Evolutionary conservation across 441 rosid genomes (phyloP), one percentile per base, ranked within the genome.

Genomic region (Eruca vesicaria): DNA sequence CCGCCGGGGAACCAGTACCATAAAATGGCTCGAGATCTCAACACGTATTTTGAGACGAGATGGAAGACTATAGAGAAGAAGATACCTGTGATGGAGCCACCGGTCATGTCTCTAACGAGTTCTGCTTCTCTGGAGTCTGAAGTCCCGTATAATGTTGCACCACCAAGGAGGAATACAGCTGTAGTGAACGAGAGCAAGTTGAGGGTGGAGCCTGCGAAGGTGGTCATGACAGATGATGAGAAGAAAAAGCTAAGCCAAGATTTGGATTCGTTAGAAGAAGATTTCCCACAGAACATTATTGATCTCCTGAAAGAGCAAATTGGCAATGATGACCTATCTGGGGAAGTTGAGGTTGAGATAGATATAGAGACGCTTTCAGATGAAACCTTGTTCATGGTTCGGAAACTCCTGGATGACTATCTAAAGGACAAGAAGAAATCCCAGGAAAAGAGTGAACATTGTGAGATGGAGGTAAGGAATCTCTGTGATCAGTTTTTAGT

Each of bases 31-130:
- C 88, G 68, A 55, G 69, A 84, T 1, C 87, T 95, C 23, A 72
- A 84, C 69, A 86, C 90, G 69, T 74, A 32, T 79, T 95, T 95
- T 83, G 97, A 95, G 80, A 66, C 57, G 31, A 89, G 83, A 83
- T 95, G 98, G 97, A 95, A 88, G 85, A 68, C 74, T 65, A 82
- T 93, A 60, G 95, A 91, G 86, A 94, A 83, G 82, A 95, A 90
- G 82, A 80, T 93, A 72, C 88, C 88, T 6, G 53, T 64, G 36
- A 48, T 7, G 48, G 76, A 78, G 63, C 77, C 32, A 59, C 82
- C 76, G 35, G 21, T 79, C 18, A 64, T 55, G 77, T 83, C 83
- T 69, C 62, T 84, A 64, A 63, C 75, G 50, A 71, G 77, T 15
- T 76, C 43, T 31, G 83, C 73, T 64, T 66, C 79, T 26, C 69